These are phyloP conservation scores for Marchantia paleacea DNA, from an alignment of 225 moss, liverwort and hornwort species.

Conservation along the genomic window DNA sequence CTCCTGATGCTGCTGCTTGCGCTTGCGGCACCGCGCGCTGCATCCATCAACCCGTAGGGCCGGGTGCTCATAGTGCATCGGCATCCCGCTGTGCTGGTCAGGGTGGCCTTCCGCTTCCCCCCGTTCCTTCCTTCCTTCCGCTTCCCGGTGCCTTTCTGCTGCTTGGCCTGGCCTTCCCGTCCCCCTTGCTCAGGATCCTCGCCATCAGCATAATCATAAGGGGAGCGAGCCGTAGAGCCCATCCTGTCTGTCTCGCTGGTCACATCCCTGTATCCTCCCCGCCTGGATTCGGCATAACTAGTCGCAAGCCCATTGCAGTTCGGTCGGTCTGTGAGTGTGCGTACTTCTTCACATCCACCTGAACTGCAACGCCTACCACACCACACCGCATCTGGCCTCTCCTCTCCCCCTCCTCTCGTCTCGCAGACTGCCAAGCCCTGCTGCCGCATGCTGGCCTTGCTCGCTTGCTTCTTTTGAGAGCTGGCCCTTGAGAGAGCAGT, in stretches of 20 bases:
- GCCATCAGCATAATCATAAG: neutral
- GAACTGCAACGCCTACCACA: conserved; percentile 9
- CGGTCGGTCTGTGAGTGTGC: neutral
- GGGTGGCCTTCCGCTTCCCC: neutral
- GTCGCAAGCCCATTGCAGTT: neutral
- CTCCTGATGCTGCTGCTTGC: neutral
- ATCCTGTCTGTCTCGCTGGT: neutral
- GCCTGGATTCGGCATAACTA: neutral
- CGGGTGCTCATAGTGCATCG: neutral
- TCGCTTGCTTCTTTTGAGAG: neutral
- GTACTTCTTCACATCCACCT: conserved; percentile 16
- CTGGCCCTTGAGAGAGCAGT: conserved; percentile 8
- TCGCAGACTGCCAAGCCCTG: neutral
- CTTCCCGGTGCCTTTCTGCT: too few relatives aligned
- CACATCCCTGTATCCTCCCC: neutral
- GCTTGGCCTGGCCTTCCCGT: too few relatives aligned
- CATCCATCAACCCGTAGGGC: neutral
- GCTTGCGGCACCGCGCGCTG: neutral
- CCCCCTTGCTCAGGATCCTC: neutral
- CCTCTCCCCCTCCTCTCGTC: too few relatives aligned
- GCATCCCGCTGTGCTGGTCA: neutral
- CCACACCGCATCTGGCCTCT: neutral
- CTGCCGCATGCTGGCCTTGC: neutral
- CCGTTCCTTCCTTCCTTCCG: neutral
- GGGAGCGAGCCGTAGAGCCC: neutral